phyloP scores from a whole-genome alignment of 805 yeast species.

The Ogataea dorogensis region DNA sequence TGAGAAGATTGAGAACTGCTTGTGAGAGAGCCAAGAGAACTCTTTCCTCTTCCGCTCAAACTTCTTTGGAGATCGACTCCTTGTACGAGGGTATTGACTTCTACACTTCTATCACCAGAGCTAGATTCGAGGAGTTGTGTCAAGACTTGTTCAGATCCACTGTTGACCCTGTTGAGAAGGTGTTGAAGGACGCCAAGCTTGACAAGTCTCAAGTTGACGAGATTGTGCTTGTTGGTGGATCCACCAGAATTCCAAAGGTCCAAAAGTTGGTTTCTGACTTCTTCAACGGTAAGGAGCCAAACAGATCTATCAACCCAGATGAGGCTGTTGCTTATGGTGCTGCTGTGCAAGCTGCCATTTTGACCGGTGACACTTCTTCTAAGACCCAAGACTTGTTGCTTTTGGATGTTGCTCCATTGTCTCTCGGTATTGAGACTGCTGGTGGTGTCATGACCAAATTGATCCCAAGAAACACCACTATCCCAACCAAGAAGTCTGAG shows the following conservation, averaged over 20 bases:
- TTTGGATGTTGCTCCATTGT: constrained; percentile 14
- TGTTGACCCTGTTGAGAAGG: constrained; percentile 91
- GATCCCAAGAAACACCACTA: constrained; percentile 15
- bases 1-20: constrained; percentile 97
- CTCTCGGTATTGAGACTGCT: constrained; percentile 15
- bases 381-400: constrained; percentile 13
- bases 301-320: constrained; percentile 96
- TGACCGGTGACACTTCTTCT: constrained; percentile 15
- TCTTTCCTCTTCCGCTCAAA: constrained; percentile 92
- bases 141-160: constrained; percentile 91
- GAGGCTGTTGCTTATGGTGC: constrained; percentile 99
- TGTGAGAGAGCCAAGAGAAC: constrained; percentile 99
- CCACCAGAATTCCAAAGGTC: constrained; percentile 96
- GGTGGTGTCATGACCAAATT: constrained; percentile 16
- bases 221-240: constrained; percentile 95
- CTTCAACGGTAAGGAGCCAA: constrained; percentile 97
- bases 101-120: constrained; percentile 91
- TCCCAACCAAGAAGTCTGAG: constrained; percentile 15
- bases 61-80: constrained; percentile 95
- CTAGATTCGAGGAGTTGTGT: constrained; percentile 96
- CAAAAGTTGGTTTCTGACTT: constrained; percentile 94
- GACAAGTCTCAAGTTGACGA: constrained; percentile 90
- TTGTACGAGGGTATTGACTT: constrained; percentile 94
- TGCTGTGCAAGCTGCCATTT: constrained; percentile 97
- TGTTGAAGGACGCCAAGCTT: constrained; percentile 45